Base-by-base conservation (phyloP, 345 rosid genomes). In the Stellera chamaejasme region DNA sequence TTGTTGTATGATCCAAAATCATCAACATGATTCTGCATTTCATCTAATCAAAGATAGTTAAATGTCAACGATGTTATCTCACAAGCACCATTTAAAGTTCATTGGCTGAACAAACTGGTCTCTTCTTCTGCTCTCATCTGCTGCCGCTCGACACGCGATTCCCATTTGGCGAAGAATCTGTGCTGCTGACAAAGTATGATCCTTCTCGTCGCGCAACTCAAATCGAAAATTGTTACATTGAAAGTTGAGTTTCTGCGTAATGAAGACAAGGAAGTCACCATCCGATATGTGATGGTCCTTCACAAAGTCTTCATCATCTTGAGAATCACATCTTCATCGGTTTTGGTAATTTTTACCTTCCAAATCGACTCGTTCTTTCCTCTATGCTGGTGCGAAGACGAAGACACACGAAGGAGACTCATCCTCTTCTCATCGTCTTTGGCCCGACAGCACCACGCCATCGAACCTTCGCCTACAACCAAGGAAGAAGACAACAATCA, bases 141-240 rank as follows among this genome's bases (percentile, higher is more conserved):
- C n/a, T 13, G 27, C 41, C n/a, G 7, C 16, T n/a, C 10, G 15
- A 6, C 26, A 11, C n/a, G 11, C 47, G 19, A n/a, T 46, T 39
- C 10, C 12, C 13, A 41, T 11, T 54, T 16, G 45, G 7, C 58
- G n/a, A 32, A 7, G 39, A 54, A 16, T 23, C 45, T 13, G 25
- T 46, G 52, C 27, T 44, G n/a, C 36, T 46, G 25, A 45, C 50
- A 27, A 58, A 58, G 43, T 58, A 58, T 10, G 43, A 45, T 10
- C 52, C 61, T 58, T 58, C 52, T 58, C 52, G 27, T 27, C 61
- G 45, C 52, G 1, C 43, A 43, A 25, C 42, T 45, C 32, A 1
- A 2, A 45, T 45, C 43, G n/a, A 27, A 58, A 13, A 46, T 58
- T 6, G 46, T 11, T 2, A 58, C 61, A 14, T 45, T 45, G 52